Evolutionary conservation across 2,329 filamentous ascomycete species (phyloP).

Genomic region (Trichoderma atrobrunneum): DNA sequence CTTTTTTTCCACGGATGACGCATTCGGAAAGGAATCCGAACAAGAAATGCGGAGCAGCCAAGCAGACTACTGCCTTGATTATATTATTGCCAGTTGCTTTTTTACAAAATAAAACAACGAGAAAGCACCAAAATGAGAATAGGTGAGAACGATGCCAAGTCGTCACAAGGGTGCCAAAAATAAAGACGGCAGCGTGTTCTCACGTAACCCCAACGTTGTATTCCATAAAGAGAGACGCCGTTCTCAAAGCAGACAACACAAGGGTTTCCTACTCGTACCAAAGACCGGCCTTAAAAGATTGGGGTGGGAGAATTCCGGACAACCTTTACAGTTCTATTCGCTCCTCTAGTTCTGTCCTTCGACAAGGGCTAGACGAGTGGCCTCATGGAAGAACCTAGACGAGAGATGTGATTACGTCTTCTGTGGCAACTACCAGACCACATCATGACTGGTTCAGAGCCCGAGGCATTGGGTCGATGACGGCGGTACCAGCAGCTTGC

Average conservation of each 20-base stretch:
- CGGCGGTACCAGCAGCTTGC: background rate
- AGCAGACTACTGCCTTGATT: background rate
- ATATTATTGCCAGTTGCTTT: background rate
- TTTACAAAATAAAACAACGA: background rate
- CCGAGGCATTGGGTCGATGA: slow-evolving; percentile 9
- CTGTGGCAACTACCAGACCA: background rate
- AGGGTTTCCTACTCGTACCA: background rate
- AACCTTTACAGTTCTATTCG: background rate
- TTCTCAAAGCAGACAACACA: background rate
- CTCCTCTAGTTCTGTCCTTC: background rate
- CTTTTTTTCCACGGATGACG: background rate
- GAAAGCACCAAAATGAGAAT: background rate
- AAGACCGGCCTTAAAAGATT: background rate
- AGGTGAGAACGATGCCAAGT: background rate
- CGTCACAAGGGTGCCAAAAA: background rate
- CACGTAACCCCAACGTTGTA: slow-evolving; percentile 7
- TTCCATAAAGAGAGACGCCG: background rate
- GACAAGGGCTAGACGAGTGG: background rate
- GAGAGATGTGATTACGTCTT: background rate
- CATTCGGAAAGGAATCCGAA: slow-evolving; percentile 8
- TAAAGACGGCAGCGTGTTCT: background rate
- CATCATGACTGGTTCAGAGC: slow-evolving; percentile 1
- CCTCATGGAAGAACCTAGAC: background rate
- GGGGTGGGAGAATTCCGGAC: background rate
- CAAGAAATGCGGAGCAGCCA: slow-evolving; percentile 1